These are phyloP conservation scores for Cenchrus purpureus DNA, from an alignment of 176 grass and related monocot genomes.

Conservation along the genomic window DNA sequence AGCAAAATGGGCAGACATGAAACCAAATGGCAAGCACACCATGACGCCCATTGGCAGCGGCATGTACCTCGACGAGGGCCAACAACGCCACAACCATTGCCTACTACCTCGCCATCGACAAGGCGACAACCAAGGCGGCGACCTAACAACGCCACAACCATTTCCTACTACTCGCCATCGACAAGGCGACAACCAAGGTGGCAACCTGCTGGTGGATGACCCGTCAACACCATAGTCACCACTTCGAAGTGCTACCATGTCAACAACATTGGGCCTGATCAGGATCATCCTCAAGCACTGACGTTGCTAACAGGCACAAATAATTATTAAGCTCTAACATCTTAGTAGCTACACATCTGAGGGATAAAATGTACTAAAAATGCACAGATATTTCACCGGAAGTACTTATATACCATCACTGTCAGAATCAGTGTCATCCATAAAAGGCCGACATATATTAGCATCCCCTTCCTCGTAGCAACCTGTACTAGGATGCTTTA, in stretches of 20 bases:
- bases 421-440: background rate
- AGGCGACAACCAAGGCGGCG: background rate
- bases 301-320: background rate
- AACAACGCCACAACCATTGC: background rate
- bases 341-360: background rate
- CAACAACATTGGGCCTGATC: background rate
- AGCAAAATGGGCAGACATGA: too few species aligned
- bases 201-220: background rate
- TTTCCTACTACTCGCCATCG: slow-evolving; percentile 1
- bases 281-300: background rate
- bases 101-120: slow-evolving; percentile 6
- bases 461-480: background rate
- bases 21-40: background rate
- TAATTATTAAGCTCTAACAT: background rate
- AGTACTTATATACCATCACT: background rate
- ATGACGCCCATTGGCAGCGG: background rate
- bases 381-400: background rate
- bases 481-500: slow-evolving; percentile 8
- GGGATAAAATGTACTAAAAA: background rate
- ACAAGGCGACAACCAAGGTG: background rate
- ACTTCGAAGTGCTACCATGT: background rate
- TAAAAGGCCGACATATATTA: slow-evolving; percentile 6
- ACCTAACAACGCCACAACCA: background rate
- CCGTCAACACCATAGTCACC: background rate
- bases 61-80: background rate